These are phyloP conservation scores for Themeda triandra DNA, from an alignment of 176 grass and related monocot genomes.

Conservation along the genomic window DNA sequence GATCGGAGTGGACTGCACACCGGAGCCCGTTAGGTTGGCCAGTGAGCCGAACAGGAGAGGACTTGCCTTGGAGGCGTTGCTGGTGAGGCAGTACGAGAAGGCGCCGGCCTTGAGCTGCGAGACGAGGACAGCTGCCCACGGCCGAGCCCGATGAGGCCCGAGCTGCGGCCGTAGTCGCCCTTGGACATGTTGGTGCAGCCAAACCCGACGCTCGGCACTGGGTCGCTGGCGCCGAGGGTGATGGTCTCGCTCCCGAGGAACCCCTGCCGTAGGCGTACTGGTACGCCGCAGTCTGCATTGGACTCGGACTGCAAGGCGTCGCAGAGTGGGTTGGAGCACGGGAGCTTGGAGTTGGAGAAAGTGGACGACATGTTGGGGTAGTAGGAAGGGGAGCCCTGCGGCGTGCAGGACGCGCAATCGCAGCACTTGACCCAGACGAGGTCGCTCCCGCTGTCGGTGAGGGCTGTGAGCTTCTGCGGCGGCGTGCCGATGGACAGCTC, in stretches of 20 bases:
- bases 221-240: neutral
- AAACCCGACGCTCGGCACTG: neutral
- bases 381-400: neutral
- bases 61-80: neutral
- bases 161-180: neutral
- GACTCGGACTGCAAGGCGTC: neutral
- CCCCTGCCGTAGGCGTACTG: neutral
- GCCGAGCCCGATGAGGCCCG: neutral
- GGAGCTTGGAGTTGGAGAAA: conserved; percentile 7
- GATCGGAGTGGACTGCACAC: neutral
- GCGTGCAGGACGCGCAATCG: neutral
- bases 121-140: neutral
- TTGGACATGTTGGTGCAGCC: neutral
- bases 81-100: neutral
- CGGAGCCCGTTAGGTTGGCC: neutral
- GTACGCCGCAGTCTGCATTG: too few relatives aligned
- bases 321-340: neutral
- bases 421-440: conserved; percentile 12
- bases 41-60: neutral
- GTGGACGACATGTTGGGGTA: neutral
- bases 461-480: neutral
- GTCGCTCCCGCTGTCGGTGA: conserved; percentile 16
- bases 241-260: neutral
- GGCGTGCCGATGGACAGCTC: neutral
- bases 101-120: neutral